Evolutionary conservation across 257 asterid genomes (phyloP).

Genomic region (Penstemon eatonii): DNA sequence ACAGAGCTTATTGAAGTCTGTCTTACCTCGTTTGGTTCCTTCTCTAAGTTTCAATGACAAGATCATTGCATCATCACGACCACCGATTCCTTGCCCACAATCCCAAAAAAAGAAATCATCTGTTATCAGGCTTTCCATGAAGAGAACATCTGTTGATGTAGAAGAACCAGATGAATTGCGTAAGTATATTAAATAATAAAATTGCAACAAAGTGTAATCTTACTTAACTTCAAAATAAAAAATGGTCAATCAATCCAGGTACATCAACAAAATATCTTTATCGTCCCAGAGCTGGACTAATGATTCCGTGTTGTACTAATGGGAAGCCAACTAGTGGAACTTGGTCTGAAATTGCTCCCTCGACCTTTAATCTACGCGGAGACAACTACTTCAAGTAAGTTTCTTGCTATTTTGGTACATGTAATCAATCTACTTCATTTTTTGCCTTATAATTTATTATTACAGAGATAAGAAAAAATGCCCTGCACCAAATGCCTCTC

Average conservation of each 20-base stretch:
- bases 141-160: conserved; percentile 64
- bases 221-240: conserved; percentile 6
- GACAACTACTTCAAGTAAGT: conserved; percentile 64
- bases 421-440: not conserved
- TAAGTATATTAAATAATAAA: conserved; percentile 37
- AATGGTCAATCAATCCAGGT: conserved; percentile 38
- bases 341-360: conserved; percentile 72
- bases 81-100: conserved; percentile 31
- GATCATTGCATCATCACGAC: conserved; percentile 26
- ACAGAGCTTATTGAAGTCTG: conserved; percentile 43
- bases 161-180: conserved; percentile 47
- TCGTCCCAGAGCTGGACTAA: conserved; percentile 76
- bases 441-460: conserved; percentile 23
- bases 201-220: not conserved
- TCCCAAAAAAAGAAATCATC: conserved; percentile 67
- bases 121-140: conserved; percentile 75
- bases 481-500: conserved; percentile 64
- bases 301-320: conserved; percentile 56
- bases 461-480: conserved; percentile 88
- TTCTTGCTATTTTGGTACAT: not conserved
- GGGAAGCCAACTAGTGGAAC: conserved; percentile 64
- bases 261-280: conserved; percentile 57
- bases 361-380: conserved; percentile 75
- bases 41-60: conserved; percentile 50
- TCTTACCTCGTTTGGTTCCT: conserved; percentile 43